Percentiles rank a stretch among this genome's conserved stretches.
These are phyloP conservation scores for Daldinia concentrica DNA, from an alignment of 495 filamentous ascomycete genomes.

Conservation along the genomic window DNA sequence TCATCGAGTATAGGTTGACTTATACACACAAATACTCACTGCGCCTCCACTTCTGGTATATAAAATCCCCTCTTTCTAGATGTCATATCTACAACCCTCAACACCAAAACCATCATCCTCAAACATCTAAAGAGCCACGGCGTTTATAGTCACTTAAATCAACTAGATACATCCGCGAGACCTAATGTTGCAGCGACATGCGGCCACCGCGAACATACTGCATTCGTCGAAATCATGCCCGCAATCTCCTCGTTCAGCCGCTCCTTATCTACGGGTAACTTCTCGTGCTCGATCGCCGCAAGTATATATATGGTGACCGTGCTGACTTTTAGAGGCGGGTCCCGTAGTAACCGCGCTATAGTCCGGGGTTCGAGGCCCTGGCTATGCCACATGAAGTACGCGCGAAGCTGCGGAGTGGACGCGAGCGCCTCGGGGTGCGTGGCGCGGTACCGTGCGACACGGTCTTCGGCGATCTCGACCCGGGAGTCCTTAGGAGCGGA, in stretches of 20 bases:
- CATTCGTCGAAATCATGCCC: not conserved
- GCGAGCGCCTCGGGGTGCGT: slow-evolving; percentile 39
- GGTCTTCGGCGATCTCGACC: slow-evolving; percentile 50
- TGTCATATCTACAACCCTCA: not conserved
- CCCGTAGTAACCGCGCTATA: slow-evolving; percentile 61
- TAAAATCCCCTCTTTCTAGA: not conserved
- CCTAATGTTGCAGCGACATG: not conserved
- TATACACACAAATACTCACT: not conserved
- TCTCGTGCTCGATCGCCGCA: slow-evolving; percentile 51
- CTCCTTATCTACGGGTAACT: slow-evolving; percentile 50
- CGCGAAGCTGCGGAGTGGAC: slow-evolving; percentile 56
- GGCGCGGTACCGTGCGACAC: slow-evolving; percentile 45
- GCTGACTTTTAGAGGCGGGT: slow-evolving; percentile 60
- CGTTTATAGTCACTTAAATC: not conserved
- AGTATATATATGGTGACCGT: slow-evolving; percentile 66
- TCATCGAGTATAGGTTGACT: not conserved
- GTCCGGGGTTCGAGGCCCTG: slow-evolving; percentile 53
- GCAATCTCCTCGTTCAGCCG: slow-evolving; percentile 49
- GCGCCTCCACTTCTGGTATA: not conserved
- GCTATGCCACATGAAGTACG: slow-evolving; percentile 69
- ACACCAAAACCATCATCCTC: not conserved
- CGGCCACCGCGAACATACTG: not conserved
- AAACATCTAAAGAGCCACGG: not conserved
- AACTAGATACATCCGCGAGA: not conserved
- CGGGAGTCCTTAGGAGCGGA: slow-evolving; percentile 45